phyloP scores from a whole-genome alignment of 345 rosid genomes.

The Limnanthes douglasii region DNA sequence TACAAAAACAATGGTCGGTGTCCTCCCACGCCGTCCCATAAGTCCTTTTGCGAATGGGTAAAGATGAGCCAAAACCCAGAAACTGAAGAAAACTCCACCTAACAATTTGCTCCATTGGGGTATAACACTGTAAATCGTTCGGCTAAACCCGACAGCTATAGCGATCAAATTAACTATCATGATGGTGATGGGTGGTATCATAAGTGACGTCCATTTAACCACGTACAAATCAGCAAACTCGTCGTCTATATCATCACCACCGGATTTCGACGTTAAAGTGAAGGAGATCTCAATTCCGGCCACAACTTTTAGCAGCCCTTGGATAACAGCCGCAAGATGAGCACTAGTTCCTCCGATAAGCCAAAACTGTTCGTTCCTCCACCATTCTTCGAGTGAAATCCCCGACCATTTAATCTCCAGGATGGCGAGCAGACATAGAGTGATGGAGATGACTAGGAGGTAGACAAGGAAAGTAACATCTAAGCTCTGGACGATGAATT shows the following conservation, averaged over 20 bases:
- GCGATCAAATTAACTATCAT: slow-evolving; percentile 88
- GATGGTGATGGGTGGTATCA: slow-evolving; percentile 88
- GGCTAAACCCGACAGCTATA: slow-evolving; percentile 84
- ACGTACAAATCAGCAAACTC: slow-evolving; percentile 85
- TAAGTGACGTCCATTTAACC: slow-evolving; percentile 77
- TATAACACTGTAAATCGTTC: slow-evolving; percentile 70
- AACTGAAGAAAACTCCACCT: slow-evolving; percentile 96
- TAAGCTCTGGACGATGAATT: slow-evolving; percentile 76
- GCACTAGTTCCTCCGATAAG: slow-evolving; percentile 96
- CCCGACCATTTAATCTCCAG: slow-evolving; percentile 99
- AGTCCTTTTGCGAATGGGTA: slow-evolving; percentile 95
- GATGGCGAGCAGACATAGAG: slow-evolving; percentile 63
- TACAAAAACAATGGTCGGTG: slow-evolving; percentile 91
- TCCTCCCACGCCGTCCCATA: slow-evolving; percentile 95
- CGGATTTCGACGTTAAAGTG: slow-evolving; percentile 81
- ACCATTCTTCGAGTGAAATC: slow-evolving; percentile 84
- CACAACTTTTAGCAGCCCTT: slow-evolving; percentile 73
- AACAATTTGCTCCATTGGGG: slow-evolving; percentile 82
- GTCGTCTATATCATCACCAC: slow-evolving; percentile 77
- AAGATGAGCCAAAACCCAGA: slow-evolving; percentile 99
- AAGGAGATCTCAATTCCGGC: slow-evolving; percentile 94
- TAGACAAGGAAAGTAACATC: slow-evolving; percentile 77
- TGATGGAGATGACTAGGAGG: slow-evolving; percentile 63
- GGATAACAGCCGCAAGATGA: slow-evolving; percentile 92
- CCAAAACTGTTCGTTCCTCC: slow-evolving; percentile 99